Base-by-base conservation (phyloP, 305 asterid species). In the Caryopteris hybrid region DNA sequence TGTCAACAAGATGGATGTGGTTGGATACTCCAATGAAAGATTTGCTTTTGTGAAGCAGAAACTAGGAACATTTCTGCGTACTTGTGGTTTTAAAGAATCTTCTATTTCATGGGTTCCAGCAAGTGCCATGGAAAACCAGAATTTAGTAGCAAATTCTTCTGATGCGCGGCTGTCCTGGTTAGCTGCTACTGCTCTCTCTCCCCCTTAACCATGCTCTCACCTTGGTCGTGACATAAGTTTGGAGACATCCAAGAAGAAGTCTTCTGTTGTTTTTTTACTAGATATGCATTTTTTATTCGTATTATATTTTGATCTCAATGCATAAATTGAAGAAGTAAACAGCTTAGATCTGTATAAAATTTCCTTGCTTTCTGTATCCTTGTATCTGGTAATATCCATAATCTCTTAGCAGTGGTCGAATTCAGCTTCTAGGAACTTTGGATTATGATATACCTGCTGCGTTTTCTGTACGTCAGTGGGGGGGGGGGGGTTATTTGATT, bases 51-150 rank as follows among this genome's bases (percentile, higher is more conserved):
- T 94, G 74, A 91, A 85, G 82, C 80, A 83, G 81, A 86, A 87
- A 73, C 82, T 94, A 50, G 93, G 95, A 73, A 67, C 83, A 63
- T 79, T 88, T 82, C 97, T 94, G 25, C 92, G 89, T 39, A 64
- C 97, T 55, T 94, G 88, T 76, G 88, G 95, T 50, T 94, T 87
- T 72, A 94, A 91, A 79, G 96, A 83, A 68, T 81, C 99, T 71
- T 89, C 85, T 50, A 57, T 91, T 57, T 54, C 68, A 45, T 94
- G 97, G 97, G 79, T 94, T 70, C 99, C 99, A 31, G 77, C 86
- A 21, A 95, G 99, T 80, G 97, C 92, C 65, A 85, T 95, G 89
- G 92, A 86, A 78, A 91, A 91, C 82, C 98, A 95, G 72, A 95
- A 95, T 80, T 83, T 95, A 80, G 78, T 84, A 69, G 72, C 74